A percentile compares a stretch with the other conserved stretches of the same genome.
phyloP scores from a whole-genome alignment of 768 basidiomycete genomes.

The Boletus vinaceobasis region DNA sequence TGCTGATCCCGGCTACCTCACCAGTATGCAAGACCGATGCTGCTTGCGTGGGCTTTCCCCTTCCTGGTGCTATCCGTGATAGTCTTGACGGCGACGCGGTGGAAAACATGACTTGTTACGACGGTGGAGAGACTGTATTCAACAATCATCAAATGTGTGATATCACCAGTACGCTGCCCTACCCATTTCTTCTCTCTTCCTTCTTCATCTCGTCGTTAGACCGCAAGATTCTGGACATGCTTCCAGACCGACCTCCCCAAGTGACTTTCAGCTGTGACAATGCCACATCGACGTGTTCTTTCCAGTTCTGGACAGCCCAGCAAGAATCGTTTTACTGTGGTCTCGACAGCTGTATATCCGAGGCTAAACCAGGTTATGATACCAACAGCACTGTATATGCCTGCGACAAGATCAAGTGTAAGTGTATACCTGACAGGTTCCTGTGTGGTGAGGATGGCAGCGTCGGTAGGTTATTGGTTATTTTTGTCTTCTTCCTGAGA shows the following conservation, averaged over 20 bases:
- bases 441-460: conserved; percentile 95
- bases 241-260: conserved; percentile 87
- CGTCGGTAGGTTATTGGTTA: conserved; percentile 60
- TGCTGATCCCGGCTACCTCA: not conserved
- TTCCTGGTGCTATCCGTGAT: conserved; percentile 42
- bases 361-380: conserved; percentile 48
- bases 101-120: conserved; percentile 89
- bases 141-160: conserved; percentile 97
- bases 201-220: conserved; percentile 44
- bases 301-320: conserved; percentile 97
- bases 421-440: conserved; percentile 90
- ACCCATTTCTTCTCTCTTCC: not conserved
- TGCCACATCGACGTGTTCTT: conserved; percentile 63
- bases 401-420: conserved; percentile 84
- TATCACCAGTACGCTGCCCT: conserved; percentile 77
- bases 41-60: conserved; percentile 77
- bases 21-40: conserved; percentile 83
- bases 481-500: not conserved
- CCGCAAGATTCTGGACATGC: conserved; percentile 90
- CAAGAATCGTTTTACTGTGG: conserved; percentile 96
- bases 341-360: conserved; percentile 64
- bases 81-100: conserved; percentile 39
- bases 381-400: conserved; percentile 71
- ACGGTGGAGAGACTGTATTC: conserved; percentile 88
- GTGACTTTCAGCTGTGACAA: conserved; percentile 93